These are phyloP conservation scores for Neurospora terricola DNA, from an alignment of 495 filamentous ascomycete species.

Conservation along the genomic window DNA sequence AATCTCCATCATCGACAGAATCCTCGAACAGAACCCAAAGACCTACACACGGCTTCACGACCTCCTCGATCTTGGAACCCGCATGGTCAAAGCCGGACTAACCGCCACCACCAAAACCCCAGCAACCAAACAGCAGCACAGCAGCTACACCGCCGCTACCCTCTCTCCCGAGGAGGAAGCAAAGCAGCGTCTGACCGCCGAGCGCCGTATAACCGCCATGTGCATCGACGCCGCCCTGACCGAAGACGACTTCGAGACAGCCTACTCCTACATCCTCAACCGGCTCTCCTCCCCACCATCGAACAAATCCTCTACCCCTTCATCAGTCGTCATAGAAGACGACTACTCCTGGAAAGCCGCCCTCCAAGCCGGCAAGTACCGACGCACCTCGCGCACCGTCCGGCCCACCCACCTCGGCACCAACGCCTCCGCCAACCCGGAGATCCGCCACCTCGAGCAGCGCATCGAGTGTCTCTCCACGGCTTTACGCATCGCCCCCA, in stretches of 20 bases:
- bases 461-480: conserved; percentile 85
- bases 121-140: neutral
- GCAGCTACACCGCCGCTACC: neutral
- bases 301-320: conserved; percentile 1
- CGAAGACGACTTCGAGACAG: conserved; percentile 91
- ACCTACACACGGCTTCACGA: conserved; percentile 84
- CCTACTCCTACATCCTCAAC: conserved; percentile 88
- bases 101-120: conserved; percentile 17
- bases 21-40: conserved; percentile 77
- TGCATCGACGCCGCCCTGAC: conserved; percentile 78
- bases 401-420: conserved; percentile 44
- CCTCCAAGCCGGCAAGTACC: conserved; percentile 76
- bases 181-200: conserved; percentile 27
- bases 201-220: conserved; percentile 72
- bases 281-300: conserved; percentile 27
- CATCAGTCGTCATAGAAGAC: conserved; percentile 38
- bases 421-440: conserved; percentile 35
- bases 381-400: conserved; percentile 35
- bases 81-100: conserved; percentile 65
- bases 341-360: conserved; percentile 90
- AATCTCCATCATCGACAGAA: conserved; percentile 68
- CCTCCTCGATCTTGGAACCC: conserved; percentile 65
- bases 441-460: conserved; percentile 63
- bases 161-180: conserved; percentile 19
- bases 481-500: conserved; percentile 71